Evolutionary conservation across 306 rosid species (phyloP), one percentile per base, ranked within the genome.

Genomic region (Lotus japonicus): DNA sequence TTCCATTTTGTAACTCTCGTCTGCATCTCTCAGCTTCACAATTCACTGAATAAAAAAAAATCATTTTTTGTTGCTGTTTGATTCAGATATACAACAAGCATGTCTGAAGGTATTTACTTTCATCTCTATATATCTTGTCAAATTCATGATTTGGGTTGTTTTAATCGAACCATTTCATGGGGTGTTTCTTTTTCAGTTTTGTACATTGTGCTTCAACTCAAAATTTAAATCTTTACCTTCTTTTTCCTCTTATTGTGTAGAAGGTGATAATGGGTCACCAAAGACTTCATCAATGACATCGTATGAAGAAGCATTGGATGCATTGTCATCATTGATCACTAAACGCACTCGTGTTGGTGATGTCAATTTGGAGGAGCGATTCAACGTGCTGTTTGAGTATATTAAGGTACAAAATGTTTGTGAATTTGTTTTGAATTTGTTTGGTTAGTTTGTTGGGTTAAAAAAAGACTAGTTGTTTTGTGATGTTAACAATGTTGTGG

Each of bases 261-360:
- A 68, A 82, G 88, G 77, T 16, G 86, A 76, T 48, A 67, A 66
- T 13, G 86, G 72, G 15, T 63, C 84, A 26, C 46, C 81, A 44
- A 72, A 78, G 61, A 43, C 71, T 43, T 60, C 73, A 4, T 51
- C 82, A 31, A n/a, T 33, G 69, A 70, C 84, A 19, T 73, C 89
- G 2, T 92, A 86, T 65, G 87, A 89, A 72, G 91, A 90, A 74
- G 98, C 94, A 50, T 63, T 92, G 85, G 87, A 82, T 51, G 94
- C 88, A 5, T 71, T 92, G 64, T 92, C 94, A 23, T 92, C 98
- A 50, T 72, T 92, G 77, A 92, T 92, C 64, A 84, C 95, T 9
- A 79, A 71, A 73, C 95, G 96, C 64, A 88, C 86, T 48, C 97
- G 96, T 35, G 88, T 91, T 50, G 96, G 92, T 68, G 84, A 71